Base-by-base conservation (phyloP, 75 land plant genomes). In the Pseudotsuga menziesii region DNA sequence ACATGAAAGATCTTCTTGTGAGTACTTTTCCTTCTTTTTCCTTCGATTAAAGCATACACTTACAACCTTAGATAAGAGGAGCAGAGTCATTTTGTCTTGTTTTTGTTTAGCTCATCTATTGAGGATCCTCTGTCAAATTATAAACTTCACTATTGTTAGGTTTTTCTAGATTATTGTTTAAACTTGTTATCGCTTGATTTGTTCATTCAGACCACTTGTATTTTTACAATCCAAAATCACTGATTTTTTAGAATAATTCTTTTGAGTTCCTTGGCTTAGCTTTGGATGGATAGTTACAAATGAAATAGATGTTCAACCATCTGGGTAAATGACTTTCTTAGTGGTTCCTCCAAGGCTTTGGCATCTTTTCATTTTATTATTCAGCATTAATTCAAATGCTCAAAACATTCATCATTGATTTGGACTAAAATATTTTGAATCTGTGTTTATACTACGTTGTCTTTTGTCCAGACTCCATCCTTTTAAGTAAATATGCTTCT, bases 1-100 rank as follows among this genome's bases (percentile, higher is more conserved):
- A 94, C 81, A 97, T 97, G 99, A 93, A 94, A 80, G 93, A 89
- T 77, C 99, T 97, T 54, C 85, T 96, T 72, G 96, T 93, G 75
- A 79, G 91, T 80, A 48, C 15, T 81, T 81, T 23, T 20, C 61
- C 23, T 19, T 60, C 7, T 71, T 41, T 69, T 41, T 39, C 14
- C 23, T 35, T 4, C 41, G n/a, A 69, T 48, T 48, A 44, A 69
- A 35, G 48, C 35, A 19, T 20, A 8, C 16, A 67, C 48, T 67
- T 67, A 67, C n/a, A 35, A 67, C 1, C 54, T 9, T 48, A 48
- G 11, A 48, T 48, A 48, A 48, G 71, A 20, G 39, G 9, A 67
- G 12, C 20, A 2, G 6, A 66, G 44, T 9, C 32, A 4, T 16
- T 64, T 64, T 32, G 5, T 17, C 35, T 16, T 4, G 25, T n/a